Base-by-base conservation (phyloP, 2,329 filamentous ascomycete species). In the Pseudonectria foliicola region DNA sequence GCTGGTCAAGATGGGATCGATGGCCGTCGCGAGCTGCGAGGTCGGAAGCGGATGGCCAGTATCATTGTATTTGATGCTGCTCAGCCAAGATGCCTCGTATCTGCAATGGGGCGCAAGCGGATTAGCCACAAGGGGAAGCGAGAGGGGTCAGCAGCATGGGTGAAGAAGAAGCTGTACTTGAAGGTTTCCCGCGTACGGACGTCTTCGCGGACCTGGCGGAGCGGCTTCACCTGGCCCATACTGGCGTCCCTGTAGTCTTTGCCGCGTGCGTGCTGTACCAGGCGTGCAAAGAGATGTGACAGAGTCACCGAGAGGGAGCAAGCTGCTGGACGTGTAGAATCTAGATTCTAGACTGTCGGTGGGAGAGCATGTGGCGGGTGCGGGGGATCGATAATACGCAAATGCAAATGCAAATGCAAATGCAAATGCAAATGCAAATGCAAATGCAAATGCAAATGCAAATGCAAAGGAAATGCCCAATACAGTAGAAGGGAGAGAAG, bases 1-100 rank as follows among this genome's bases (percentile, higher is more conserved):
- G 6, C 66, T 63, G 2, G 67, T 71, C 29, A 76, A 57, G 33
- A 54, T 54, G 8, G 56, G 44, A 34, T 70, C 65, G n/a, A 46
- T 40, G 29, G 54, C 57, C 8, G 54, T 46, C 3, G 43, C 27
- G 7, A 61, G 45, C 12, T 46, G 42, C 6, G 47, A 41, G n/a
- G 42, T 43, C 7, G 57, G 44, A 2, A 52, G 35, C 7, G 39
- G 44, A 2, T 24, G 11, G 13, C 48, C 52, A 33, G 43, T 38
- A 15, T 49, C 29, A 30, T 59, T 57, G 40, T 42, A 43, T 14
- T 39, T 40, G 40, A 34, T 28, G 23, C 35, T 37, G 40, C 12
- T 42, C 25, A 23, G 39, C 28, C 37, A 42, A 27, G 13, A 40
- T 28, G 27, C 41, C 3, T 37, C 33, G 16, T 47, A 47, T 33